Percentiles rank a stretch among this genome's conserved stretches.
Evolutionary conservation across 169 alveolate species (phyloP).

Genomic region (Plasmodium falciparum): DNA sequence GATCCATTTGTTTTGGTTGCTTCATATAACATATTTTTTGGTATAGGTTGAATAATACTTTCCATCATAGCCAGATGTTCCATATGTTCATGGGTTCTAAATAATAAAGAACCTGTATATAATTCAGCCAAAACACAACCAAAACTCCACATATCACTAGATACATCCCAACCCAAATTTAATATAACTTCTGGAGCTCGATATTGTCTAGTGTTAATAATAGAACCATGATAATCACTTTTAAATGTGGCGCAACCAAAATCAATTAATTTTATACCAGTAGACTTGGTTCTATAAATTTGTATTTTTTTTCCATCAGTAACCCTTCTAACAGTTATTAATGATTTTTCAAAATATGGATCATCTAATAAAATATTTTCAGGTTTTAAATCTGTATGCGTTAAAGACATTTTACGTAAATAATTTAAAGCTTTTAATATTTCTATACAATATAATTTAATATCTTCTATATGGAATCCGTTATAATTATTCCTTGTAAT

Average conservation of each 20-base stretch:
- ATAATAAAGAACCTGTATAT: conserved; percentile 94
- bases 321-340: conserved; percentile 81
- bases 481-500: conserved; percentile 93
- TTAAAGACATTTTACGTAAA: conserved; percentile 91
- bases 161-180: conserved; percentile 94
- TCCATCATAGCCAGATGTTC: conserved; percentile 97
- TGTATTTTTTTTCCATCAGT: conserved; percentile 76
- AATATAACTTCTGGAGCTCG: conserved; percentile 99
- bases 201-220: conserved; percentile 98
- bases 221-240: conserved; percentile 95
- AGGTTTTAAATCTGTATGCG: conserved; percentile 99
- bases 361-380: conserved; percentile 96
- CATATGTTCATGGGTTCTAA: conserved; percentile 94
- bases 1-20: conserved; percentile 83
- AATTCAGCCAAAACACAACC: conserved; percentile 96
- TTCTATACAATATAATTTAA: conserved; percentile 94
- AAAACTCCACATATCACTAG: conserved; percentile 97
- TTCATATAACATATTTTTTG: conserved; percentile 77
- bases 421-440: conserved; percentile 93
- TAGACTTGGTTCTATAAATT: conserved; percentile 86
- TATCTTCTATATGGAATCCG: conserved; percentile 94
- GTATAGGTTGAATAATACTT: conserved; percentile 80
- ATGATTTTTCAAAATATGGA: conserved; percentile 83
- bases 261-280: conserved; percentile 96
- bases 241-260: conserved; percentile 99